A percentile compares a stretch with the other conserved stretches of the same genome.
phyloP scores from a whole-genome alignment of 768 basidiomycete genomes.

The Daedalea quercina region DNA sequence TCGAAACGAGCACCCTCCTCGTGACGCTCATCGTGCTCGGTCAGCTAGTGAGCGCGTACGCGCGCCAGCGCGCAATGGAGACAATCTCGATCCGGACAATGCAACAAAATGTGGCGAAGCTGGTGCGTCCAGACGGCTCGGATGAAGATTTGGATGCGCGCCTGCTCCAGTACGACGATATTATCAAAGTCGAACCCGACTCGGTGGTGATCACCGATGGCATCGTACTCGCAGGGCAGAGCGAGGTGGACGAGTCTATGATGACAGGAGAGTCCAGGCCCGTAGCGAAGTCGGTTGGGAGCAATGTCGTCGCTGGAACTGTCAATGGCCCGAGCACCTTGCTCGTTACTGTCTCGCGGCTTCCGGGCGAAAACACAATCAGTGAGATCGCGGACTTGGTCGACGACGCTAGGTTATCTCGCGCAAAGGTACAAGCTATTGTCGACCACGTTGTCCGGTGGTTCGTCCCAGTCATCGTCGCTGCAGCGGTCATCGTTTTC shows the following conservation, averaged over 20 bases:
- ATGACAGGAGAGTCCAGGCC: slow-evolving; percentile 36
- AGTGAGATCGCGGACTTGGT: slow-evolving; percentile 31
- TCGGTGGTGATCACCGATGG: slow-evolving; percentile 35
- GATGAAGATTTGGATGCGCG: slow-evolving; percentile 20
- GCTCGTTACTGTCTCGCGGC: slow-evolving; percentile 28
- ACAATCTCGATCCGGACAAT: slow-evolving; percentile 27
- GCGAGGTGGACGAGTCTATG: slow-evolving; percentile 35
- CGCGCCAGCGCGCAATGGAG: slow-evolving; percentile 30
- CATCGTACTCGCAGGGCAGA: slow-evolving; percentile 25
- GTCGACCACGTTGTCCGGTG: slow-evolving; percentile 43
- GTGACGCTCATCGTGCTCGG: slow-evolving; percentile 37
- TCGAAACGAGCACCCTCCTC: slow-evolving; percentile 37
- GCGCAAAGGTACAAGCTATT: slow-evolving; percentile 34
- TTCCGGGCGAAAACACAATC: slow-evolving; percentile 35
- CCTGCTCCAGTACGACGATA: slow-evolving; percentile 31
- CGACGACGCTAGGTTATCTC: slow-evolving; percentile 29
- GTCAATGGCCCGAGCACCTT: slow-evolving; percentile 28
- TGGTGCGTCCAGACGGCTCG: slow-evolving; percentile 21
- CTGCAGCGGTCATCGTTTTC: slow-evolving; percentile 31
- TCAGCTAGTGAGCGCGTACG: slow-evolving; percentile 29
- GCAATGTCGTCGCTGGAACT: slow-evolving; percentile 32
- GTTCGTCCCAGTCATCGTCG: slow-evolving; percentile 44
- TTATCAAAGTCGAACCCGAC: slow-evolving; percentile 28
- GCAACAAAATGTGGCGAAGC: slow-evolving; percentile 25
- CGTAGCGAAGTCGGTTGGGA: slow-evolving; percentile 28